Percentiles rank a stretch among this genome's conserved stretches.
Conservation (phyloP, 2,329 filamentous ascomycete species). For the Mollisia scopiformis region DNA sequence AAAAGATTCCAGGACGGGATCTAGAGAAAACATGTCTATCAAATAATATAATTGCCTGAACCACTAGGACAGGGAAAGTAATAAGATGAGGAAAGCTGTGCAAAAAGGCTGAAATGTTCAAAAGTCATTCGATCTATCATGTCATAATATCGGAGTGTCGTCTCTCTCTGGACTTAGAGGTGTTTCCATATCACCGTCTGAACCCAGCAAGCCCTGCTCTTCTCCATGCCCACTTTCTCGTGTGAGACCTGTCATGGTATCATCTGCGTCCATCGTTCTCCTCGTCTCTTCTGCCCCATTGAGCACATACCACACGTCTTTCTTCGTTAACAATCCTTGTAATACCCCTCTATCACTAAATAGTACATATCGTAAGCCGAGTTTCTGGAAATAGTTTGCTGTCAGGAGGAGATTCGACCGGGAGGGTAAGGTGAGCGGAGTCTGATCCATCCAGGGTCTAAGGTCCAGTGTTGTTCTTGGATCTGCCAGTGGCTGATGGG, state of each 20-base stretch:
- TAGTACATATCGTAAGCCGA: slow-evolving; percentile 87
- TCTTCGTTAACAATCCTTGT: slow-evolving; percentile 90
- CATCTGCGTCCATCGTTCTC: slow-evolving; percentile 40
- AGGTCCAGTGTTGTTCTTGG: slow-evolving; percentile 81
- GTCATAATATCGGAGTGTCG: slow-evolving; percentile 31
- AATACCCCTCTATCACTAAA: slow-evolving; percentile 83
- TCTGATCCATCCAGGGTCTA: slow-evolving; percentile 98
- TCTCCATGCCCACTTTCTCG: slow-evolving; percentile 46
- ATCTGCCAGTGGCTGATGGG: slow-evolving; percentile 80
- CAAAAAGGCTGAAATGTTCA: background rate
- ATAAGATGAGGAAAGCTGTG: too few relatives aligned
- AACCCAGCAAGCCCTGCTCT: slow-evolving; percentile 46
- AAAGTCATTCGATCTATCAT: slow-evolving; percentile 8
- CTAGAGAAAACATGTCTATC: too few relatives aligned
- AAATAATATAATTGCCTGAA: too few relatives aligned
- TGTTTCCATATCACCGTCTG: slow-evolving; percentile 35
- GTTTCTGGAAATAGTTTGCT: slow-evolving; percentile 90
- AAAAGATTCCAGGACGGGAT: too few relatives aligned
- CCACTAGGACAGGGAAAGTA: too few relatives aligned
- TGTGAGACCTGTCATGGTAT: slow-evolving; percentile 39
- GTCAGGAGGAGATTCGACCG: slow-evolving; percentile 80
- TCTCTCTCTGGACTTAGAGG: slow-evolving; percentile 23
- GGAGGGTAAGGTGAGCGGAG: slow-evolving; percentile 85
- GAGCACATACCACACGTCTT: slow-evolving; percentile 93
- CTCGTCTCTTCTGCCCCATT: slow-evolving; percentile 73